Evolutionary conservation across 2,329 filamentous ascomycete species (phyloP).

Genomic region (Gnomoniopsis sp.): DNA sequence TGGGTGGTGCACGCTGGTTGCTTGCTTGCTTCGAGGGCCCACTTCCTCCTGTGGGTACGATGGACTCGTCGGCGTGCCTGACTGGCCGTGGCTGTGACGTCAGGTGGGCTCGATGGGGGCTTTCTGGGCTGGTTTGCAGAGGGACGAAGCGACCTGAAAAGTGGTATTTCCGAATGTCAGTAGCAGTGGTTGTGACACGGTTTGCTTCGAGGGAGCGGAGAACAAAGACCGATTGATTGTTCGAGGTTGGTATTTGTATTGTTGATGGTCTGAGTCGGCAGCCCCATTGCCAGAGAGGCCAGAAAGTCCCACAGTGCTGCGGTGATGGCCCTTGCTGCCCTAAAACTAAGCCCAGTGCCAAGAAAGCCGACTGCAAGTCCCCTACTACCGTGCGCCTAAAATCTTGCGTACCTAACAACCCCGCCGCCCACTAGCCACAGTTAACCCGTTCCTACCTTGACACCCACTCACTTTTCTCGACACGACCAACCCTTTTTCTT

Average conservation of each 20-base stretch:
- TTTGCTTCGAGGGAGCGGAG: no score
- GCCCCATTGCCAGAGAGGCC: background rate
- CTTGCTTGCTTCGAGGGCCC: background rate
- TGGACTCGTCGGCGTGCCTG: background rate
- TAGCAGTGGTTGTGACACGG: background rate
- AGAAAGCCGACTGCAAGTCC: background rate
- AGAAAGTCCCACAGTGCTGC: no score
- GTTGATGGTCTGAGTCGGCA: background rate
- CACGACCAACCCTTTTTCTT: background rate
- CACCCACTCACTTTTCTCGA: background rate
- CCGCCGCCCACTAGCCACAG: slow-evolving; percentile 11
- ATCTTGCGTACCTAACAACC: slow-evolving; percentile 11
- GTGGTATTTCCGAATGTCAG: background rate
- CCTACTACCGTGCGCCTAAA: slow-evolving; percentile 11
- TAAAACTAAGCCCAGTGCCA: no score
- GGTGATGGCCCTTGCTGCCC: no score
- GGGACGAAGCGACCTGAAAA: background rate
- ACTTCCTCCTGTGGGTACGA: background rate
- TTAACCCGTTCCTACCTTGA: background rate
- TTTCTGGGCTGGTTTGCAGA: background rate
- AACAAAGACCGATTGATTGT: background rate
- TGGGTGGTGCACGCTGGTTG: background rate
- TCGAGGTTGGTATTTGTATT: background rate
- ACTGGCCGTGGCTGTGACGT: slow-evolving; percentile 9
- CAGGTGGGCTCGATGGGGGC: background rate